Evolutionary conservation across 2,329 filamentous ascomycete species (phyloP).

Genomic region (Penicillium sp.): DNA sequence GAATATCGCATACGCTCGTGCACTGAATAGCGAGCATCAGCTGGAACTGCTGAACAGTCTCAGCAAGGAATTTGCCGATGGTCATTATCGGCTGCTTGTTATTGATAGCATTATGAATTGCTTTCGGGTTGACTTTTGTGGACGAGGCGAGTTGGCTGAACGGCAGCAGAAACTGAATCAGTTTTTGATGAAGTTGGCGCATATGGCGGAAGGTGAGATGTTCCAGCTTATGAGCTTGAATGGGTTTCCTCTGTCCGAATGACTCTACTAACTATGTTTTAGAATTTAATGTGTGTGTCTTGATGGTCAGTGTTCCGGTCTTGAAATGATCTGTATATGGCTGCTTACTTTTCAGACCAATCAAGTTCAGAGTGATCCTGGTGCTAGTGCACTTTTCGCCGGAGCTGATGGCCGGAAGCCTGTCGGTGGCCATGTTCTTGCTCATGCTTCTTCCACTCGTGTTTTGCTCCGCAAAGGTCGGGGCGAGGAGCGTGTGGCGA

Average conservation of each 20-base stretch:
- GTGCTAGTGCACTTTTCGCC: slow-evolving; percentile 61
- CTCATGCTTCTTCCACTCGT: slow-evolving; percentile 62
- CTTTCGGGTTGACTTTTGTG: slow-evolving; percentile 62
- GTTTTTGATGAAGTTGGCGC: slow-evolving; percentile 57
- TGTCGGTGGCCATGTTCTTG: slow-evolving; percentile 61
- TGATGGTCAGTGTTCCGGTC: slow-evolving; percentile 51
- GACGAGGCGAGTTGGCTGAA: slow-evolving; percentile 62
- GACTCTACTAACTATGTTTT: slow-evolving; percentile 1
- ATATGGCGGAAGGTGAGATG: slow-evolving; percentile 56
- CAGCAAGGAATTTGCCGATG: slow-evolving; percentile 55
- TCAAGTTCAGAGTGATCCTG: slow-evolving; percentile 65
- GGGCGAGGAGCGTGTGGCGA: slow-evolving; percentile 64
- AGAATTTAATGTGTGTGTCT: slow-evolving; percentile 63
- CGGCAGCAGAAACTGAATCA: slow-evolving; percentile 63
- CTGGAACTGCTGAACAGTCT: slow-evolving; percentile 58
- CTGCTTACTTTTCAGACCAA: slow-evolving; percentile 58
- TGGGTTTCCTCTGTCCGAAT: not conserved
- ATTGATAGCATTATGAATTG: slow-evolving; percentile 67
- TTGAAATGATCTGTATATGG: too few species aligned
- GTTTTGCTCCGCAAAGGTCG: slow-evolving; percentile 62
- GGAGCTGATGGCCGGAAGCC: slow-evolving; percentile 63
- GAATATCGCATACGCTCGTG: slow-evolving; percentile 61
- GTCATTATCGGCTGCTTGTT: slow-evolving; percentile 60
- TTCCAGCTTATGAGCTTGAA: not conserved
- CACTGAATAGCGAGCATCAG: slow-evolving; percentile 61